A percentile compares a stretch with the other conserved stretches of the same genome.
phyloP scores from a whole-genome alignment of 1,284 basidiomycete genomes.

The Leccinum cinnamomeum region DNA sequence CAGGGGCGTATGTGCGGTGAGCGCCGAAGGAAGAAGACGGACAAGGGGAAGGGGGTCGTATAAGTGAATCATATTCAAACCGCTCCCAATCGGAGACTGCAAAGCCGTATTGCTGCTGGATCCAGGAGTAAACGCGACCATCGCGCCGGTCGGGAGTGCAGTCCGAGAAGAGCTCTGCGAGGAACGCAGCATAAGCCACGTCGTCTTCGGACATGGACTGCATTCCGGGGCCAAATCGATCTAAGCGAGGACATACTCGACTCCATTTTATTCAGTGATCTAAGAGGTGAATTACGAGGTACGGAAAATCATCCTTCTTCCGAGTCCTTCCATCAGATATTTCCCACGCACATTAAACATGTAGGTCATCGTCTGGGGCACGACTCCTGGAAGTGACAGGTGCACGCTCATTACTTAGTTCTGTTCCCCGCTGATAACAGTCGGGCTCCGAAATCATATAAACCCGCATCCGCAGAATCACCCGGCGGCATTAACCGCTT shows the following conservation, averaged over 20 bases:
- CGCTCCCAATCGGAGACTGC: slow-evolving; percentile 27
- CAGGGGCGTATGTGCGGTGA: slow-evolving; percentile 19
- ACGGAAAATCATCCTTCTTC: not conserved
- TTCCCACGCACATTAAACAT: not conserved
- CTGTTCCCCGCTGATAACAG: too few species aligned
- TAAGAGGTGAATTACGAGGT: not conserved
- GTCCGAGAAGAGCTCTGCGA: slow-evolving; percentile 29
- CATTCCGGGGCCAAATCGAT: slow-evolving; percentile 8
- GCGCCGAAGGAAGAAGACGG: slow-evolving; percentile 35
- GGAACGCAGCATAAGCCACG: slow-evolving; percentile 30
- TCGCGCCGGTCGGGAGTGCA: slow-evolving; percentile 20
- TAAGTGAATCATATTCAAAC: not conserved
- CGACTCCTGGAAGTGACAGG: too few species aligned
- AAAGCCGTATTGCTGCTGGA: slow-evolving; percentile 37
- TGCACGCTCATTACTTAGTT: too few species aligned
- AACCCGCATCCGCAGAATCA: not conserved
- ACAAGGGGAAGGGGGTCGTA: slow-evolving; percentile 28
- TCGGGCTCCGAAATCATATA: not conserved
- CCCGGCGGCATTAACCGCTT: not conserved
- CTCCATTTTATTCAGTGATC: slow-evolving; percentile 16
- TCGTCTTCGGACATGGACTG: slow-evolving; percentile 33
- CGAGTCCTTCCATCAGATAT: too few species aligned
- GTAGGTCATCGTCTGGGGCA: not conserved
- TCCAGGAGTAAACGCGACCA: slow-evolving; percentile 34
- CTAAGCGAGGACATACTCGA: not conserved